These are phyloP conservation scores for Xylaria bambusicola DNA, from an alignment of 495 filamentous ascomycete species.

Conservation along the genomic window DNA sequence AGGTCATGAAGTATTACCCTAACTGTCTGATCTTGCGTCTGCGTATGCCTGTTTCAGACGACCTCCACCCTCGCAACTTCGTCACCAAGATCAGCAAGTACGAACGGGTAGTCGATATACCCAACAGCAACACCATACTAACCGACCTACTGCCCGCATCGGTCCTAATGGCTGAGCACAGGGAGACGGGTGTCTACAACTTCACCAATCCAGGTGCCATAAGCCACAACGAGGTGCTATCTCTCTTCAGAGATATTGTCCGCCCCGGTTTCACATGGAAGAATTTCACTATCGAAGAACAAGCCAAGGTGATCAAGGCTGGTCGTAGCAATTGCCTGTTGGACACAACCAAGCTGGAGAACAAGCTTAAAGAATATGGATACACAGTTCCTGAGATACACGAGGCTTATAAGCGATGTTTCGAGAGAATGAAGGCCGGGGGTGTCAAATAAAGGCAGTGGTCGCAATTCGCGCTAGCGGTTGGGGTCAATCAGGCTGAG, in stretches of 20 bases:
- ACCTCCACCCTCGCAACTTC: constrained; percentile 65
- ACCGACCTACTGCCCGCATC: constrained; percentile 63
- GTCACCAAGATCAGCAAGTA: constrained; percentile 69
- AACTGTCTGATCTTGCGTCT: constrained; percentile 63
- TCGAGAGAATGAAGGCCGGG: constrained; percentile 64
- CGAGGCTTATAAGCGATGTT: constrained; percentile 61
- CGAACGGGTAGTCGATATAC: constrained; percentile 63
- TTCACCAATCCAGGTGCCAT: constrained; percentile 70
- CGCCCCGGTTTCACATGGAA: constrained; percentile 63
- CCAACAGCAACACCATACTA: constrained; percentile 68
- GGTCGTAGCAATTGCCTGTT: constrained; percentile 66
- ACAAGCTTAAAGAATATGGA: constrained; percentile 60
- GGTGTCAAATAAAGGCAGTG: constrained; percentile 43
- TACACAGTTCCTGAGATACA: constrained; percentile 63
- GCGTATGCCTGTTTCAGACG: constrained; percentile 69
- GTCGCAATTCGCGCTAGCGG: background rate
- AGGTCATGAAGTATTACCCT: constrained; percentile 62
- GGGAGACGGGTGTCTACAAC: constrained; percentile 65
- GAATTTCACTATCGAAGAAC: constrained; percentile 67
- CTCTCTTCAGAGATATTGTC: constrained; percentile 62
- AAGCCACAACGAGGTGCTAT: constrained; percentile 66
- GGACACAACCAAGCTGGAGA: constrained; percentile 60
- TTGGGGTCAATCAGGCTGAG: background rate
- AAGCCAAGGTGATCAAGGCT: constrained; percentile 67
- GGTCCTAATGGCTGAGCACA: constrained; percentile 60